A percentile compares a stretch with the other conserved stretches of the same genome.
These are phyloP conservation scores for Crucihimalaya himalaica DNA, from an alignment of 345 rosid species.

Conservation along the genomic window DNA sequence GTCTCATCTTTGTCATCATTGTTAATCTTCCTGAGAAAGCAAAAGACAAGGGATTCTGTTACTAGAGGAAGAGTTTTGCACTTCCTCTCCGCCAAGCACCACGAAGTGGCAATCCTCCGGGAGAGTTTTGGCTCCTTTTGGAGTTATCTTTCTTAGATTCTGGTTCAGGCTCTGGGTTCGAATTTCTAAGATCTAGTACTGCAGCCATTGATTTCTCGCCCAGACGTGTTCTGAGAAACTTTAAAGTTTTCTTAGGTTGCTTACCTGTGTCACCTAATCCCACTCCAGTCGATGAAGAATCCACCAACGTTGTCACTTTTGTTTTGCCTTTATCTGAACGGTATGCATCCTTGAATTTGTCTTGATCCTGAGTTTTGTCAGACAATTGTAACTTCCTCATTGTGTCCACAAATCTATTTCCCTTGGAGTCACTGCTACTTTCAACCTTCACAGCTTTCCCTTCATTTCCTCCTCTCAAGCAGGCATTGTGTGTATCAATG, in stretches of 20 bases:
- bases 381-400: conserved; percentile 47
- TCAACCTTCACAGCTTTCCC: conserved; percentile 51
- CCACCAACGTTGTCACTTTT: conserved; percentile 29
- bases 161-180: conserved; percentile 48
- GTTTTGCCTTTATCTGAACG: conserved; percentile 57
- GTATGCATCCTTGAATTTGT: conserved; percentile 54
- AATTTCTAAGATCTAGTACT: conserved; percentile 44
- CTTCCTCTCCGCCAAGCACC: conserved; percentile 79
- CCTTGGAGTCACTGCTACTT: conserved; percentile 29
- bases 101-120: conserved; percentile 49
- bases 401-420: conserved; percentile 23
- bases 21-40: neutral
- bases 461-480: conserved; percentile 47
- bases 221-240: conserved; percentile 65
- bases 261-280: conserved; percentile 50
- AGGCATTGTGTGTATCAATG: conserved; percentile 59
- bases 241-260: conserved; percentile 71
- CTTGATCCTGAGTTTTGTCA: conserved; percentile 51
- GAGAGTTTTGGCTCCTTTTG: conserved; percentile 39
- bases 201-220: conserved; percentile 77
- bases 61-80: conserved; percentile 55
- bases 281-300: conserved; percentile 34
- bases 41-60: neutral
- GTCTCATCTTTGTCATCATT: neutral
- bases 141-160: conserved; percentile 32